Conservation (phyloP, 1,284 basidiomycete genomes). For the Trichosporon inkin region DNA sequence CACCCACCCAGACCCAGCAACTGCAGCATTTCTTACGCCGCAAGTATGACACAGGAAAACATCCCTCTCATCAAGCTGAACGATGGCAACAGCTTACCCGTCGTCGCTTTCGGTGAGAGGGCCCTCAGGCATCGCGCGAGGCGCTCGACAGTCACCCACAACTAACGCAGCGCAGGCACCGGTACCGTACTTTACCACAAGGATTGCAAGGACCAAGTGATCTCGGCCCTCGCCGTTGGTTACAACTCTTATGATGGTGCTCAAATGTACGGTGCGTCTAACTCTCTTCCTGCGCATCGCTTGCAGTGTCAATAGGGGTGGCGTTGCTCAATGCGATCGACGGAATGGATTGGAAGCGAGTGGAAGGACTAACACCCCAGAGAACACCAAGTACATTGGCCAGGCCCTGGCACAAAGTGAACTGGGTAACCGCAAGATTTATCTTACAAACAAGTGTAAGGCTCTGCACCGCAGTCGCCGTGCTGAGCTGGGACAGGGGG, state of each 20-base stretch:
- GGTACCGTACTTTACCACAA: slow-evolving; percentile 36
- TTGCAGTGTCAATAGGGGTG: neutral
- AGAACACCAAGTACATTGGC: slow-evolving; percentile 6
- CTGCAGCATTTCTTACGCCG: neutral
- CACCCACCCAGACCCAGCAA: neutral
- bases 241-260: slow-evolving; percentile 41
- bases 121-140: neutral
- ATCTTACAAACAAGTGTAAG: slow-evolving; percentile 26
- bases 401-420: neutral
- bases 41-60: slow-evolving; percentile 12
- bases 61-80: slow-evolving; percentile 31
- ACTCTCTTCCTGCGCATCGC: slow-evolving; percentile 46
- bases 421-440: slow-evolving; percentile 36
- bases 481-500: slow-evolving; percentile 52
- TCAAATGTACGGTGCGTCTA: slow-evolving; percentile 41
- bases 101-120: slow-evolving; percentile 37
- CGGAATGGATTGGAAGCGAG: neutral
- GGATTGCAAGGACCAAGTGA: slow-evolving; percentile 30
- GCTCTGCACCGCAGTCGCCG: slow-evolving; percentile 67
- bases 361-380: neutral
- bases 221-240: slow-evolving; percentile 34
- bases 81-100: slow-evolving; percentile 36
- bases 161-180: slow-evolving; percentile 12
- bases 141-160: neutral
- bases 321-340: too few species aligned